phyloP scores from a whole-genome alignment of 2,329 filamentous ascomycete genomes.

The Aspergillus oerlinghausenensis region DNA sequence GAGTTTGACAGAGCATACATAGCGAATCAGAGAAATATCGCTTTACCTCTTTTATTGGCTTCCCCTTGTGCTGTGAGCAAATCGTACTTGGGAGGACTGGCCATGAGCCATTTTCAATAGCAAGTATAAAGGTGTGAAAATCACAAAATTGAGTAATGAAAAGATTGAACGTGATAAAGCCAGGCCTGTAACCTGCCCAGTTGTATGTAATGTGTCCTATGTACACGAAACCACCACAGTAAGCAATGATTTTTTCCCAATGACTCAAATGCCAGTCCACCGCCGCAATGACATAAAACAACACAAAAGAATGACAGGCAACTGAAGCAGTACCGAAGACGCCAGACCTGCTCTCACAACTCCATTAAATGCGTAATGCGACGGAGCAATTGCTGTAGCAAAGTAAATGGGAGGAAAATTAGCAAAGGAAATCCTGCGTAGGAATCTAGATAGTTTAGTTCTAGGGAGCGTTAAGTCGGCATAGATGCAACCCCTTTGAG shows the following conservation, averaged over 20 bases:
- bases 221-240: not conserved
- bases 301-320: conserved; percentile 3
- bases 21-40: not conserved
- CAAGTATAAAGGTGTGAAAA: not conserved
- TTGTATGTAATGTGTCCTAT: conserved; percentile 1
- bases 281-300: not conserved
- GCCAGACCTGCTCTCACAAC: conserved; percentile 21
- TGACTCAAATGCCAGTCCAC: conserved; percentile 1
- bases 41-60: not conserved
- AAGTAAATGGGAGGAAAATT: conserved; percentile 1
- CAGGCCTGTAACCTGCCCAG: not conserved
- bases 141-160: not conserved
- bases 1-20: not conserved
- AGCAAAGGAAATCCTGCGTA: conserved; percentile 1
- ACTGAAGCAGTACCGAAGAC: conserved; percentile 14
- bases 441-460: not conserved
- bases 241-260: conserved; percentile 1
- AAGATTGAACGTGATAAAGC: not conserved
- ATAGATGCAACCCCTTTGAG: not conserved
- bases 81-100: no score
- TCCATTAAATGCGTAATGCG: conserved; percentile 26
- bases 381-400: conserved; percentile 6
- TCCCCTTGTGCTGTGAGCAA: not conserved
- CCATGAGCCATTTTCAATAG: not conserved
- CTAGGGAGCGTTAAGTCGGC: not conserved